Conservation (phyloP, 2,329 filamentous ascomycete species). For the Corynespora cassiicola region DNA sequence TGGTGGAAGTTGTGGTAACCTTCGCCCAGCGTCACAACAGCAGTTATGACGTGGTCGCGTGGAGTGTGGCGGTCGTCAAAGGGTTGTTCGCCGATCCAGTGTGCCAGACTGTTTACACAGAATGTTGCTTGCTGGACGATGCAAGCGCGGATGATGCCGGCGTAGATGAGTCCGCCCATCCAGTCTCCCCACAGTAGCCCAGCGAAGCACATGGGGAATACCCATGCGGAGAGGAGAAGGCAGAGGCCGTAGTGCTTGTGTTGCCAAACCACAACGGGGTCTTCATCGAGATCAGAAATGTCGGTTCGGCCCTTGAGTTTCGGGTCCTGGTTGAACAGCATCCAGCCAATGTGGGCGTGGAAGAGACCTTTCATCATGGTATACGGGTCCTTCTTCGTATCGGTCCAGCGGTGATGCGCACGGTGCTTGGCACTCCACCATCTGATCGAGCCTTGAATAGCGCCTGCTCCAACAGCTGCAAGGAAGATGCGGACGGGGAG, state of each 20-base stretch:
- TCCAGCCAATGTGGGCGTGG: constrained; percentile 58
- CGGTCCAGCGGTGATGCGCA: constrained; percentile 59
- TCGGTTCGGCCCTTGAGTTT: constrained; percentile 57
- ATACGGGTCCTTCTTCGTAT: constrained; percentile 59
- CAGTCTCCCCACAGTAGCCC: constrained; percentile 57
- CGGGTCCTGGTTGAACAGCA: constrained; percentile 58
- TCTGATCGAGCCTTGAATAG: constrained; percentile 55
- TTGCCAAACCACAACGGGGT: constrained; percentile 55
- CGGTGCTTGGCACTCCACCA: constrained; percentile 58
- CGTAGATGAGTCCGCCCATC: constrained; percentile 56
- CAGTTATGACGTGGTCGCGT: constrained; percentile 46
- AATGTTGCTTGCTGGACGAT: constrained; percentile 60
- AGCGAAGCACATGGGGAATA: constrained; percentile 53
- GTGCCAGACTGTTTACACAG: constrained; percentile 60
- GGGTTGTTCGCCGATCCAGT: constrained; percentile 57
- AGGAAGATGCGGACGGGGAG: constrained; percentile 53
- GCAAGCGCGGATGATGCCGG: constrained; percentile 56
- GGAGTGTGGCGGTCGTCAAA: constrained; percentile 48
- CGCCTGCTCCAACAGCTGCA: constrained; percentile 53
- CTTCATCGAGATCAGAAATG: constrained; percentile 58
- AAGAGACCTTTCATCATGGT: constrained; percentile 55
- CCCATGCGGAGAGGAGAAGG: constrained; percentile 49
- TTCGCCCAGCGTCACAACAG: constrained; percentile 49
- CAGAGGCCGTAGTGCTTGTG: constrained; percentile 54
- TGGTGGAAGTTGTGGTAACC: constrained; percentile 52